Evolutionary conservation across 768 basidiomycete species (phyloP), one percentile per base, ranked within the genome.

Genomic region (Suillus hirtellus): DNA sequence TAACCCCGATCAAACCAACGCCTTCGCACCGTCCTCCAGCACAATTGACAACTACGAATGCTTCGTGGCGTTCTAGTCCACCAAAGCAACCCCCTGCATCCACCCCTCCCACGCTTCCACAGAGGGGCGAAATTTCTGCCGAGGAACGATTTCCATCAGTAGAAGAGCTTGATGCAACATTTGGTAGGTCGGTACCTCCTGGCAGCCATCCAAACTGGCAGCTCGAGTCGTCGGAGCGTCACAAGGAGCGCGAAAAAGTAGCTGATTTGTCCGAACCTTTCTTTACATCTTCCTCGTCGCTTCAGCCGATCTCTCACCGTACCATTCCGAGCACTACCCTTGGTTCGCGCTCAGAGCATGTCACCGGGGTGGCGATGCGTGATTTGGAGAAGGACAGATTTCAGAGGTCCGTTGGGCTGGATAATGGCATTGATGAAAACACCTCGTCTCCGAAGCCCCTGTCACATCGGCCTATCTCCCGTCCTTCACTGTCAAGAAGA

Each of bases 71-170:
- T 63, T 62, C 55, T 19, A 60, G 56, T 64, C 63, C 70, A 46
- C 63, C 66, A 53, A 46, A 38, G 40, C 71, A 69, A 24, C 59
- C 68, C 24, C 35, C 59, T 60, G 63, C 78, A 50, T 72, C 78
- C 53, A 68, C 74, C 31, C 70, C 73, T 9, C 64, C 73, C 11
- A 66, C 72, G 24, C 71, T 81, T 63, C 71, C 70, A 19, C 78
- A 77, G 46, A 69, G 71, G 46, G 79, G 81, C 24, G 79, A 81
- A 37, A 71, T 82, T 27, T 78, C 83, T 49, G 83, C 80, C 19
- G 93, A 95, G 73, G 82, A 86, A 37, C 83, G 92, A 60, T 97
- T 92, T 73, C 95, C 95, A 0, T 91, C 95, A 0, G 77, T 97
- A 47, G 95, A 96, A 72, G 90, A 92, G 64, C 78, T 96, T 7